These are phyloP conservation scores for Dactylellina leptospora DNA, from an alignment of 2,329 filamentous ascomycete genomes.

Conservation along the genomic window DNA sequence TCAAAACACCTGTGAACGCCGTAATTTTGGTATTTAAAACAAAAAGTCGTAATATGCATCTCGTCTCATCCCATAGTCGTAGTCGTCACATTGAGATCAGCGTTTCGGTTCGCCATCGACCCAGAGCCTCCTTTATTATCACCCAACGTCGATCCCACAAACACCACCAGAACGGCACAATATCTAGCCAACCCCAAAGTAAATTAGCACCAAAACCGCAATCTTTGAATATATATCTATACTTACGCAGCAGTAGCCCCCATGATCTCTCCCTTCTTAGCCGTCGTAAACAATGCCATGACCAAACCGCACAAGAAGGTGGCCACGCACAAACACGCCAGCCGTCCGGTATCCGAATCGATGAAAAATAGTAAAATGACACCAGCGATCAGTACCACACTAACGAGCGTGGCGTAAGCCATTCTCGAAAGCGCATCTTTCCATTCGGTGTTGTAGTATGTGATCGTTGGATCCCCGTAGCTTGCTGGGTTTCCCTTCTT, in stretches of 20 bases:
- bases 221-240: too few species aligned
- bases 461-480: slow-evolving; percentile 29
- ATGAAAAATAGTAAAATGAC: slow-evolving; percentile 39
- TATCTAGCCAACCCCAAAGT: slow-evolving; percentile 34
- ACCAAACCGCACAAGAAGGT: slow-evolving; percentile 41
- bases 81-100: too few species aligned
- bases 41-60: not conserved
- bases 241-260: slow-evolving; percentile 51
- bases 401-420: slow-evolving; percentile 27
- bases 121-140: slow-evolving; percentile 3
- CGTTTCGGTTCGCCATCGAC: not conserved
- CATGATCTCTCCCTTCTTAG: slow-evolving; percentile 50
- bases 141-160: slow-evolving; percentile 43
- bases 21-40: too few species aligned
- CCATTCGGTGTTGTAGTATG: slow-evolving; percentile 40
- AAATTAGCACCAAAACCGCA: too few species aligned
- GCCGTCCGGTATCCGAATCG: not conserved
- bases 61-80: too few species aligned
- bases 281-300: slow-evolving; percentile 47
- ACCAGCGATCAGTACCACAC: slow-evolving; percentile 24
- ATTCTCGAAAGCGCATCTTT: slow-evolving; percentile 30
- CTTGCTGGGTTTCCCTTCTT: slow-evolving; percentile 43
- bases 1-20: too few species aligned
- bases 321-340: slow-evolving; percentile 34
- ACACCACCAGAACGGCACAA: slow-evolving; percentile 49